These are phyloP conservation scores for Posidonia australis DNA, from an alignment of 106 monocot species.

Conservation along the genomic window DNA sequence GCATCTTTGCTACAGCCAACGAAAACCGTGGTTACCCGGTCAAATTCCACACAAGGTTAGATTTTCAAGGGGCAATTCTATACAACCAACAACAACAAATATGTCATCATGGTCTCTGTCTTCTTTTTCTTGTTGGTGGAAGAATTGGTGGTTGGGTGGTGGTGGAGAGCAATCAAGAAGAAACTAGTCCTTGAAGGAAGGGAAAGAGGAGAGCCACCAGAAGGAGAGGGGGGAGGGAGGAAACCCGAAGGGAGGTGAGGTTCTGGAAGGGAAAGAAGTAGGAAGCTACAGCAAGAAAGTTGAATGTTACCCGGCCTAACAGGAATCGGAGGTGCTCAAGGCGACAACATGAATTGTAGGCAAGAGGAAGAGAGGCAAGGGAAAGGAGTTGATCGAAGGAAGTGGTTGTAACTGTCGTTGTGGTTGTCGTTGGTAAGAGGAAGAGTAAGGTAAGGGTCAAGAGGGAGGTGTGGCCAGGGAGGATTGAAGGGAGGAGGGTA, in stretches of 20 bases:
- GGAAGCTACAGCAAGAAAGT: no score
- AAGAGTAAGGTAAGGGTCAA: slow-evolving; percentile 27
- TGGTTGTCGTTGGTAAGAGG: background rate
- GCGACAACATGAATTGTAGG: background rate
- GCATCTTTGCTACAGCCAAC: slow-evolving; percentile 58
- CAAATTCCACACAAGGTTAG: slow-evolving; percentile 42
- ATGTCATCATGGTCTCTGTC: no score
- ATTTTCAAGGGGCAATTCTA: slow-evolving; percentile 25
- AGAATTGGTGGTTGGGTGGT: no score
- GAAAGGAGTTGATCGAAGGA: background rate
- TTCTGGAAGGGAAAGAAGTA: no score
- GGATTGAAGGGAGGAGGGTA: slow-evolving; percentile 3
- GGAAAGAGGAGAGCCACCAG: slow-evolving; percentile 32
- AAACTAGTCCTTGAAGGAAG: slow-evolving; percentile 35
- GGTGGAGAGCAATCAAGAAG: slow-evolving; percentile 24
- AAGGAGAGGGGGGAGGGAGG: slow-evolving; percentile 8
- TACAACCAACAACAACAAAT: no score
- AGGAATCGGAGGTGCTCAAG: slow-evolving; percentile 28
- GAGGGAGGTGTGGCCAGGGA: slow-evolving; percentile 4
- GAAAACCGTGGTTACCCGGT: slow-evolving; percentile 25
- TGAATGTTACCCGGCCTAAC: slow-evolving; percentile 15
- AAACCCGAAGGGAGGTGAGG: no score
- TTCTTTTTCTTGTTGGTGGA: no score
- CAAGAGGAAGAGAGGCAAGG: slow-evolving; percentile 9
- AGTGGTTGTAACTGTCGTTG: no score